Conservation (phyloP, 2,329 filamentous ascomycete species). For the Epichloe scottii region DNA sequence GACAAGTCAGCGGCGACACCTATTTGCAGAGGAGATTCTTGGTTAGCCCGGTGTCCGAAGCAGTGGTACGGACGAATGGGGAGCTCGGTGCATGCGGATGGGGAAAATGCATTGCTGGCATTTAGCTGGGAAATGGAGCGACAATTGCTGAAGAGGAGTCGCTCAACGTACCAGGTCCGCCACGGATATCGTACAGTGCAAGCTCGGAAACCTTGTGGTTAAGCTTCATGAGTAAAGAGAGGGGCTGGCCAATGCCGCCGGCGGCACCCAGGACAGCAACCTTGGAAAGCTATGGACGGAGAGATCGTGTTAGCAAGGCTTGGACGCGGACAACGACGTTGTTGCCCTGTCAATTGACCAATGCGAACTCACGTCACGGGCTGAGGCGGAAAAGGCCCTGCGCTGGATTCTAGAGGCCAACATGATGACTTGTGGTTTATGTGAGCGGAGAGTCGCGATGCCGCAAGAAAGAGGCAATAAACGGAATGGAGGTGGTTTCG, state of each 20-base stretch:
- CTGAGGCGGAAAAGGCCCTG: constrained; percentile 71
- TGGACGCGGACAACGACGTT: neutral
- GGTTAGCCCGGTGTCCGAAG: neutral
- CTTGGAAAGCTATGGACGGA: constrained; percentile 66
- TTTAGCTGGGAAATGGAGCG: neutral
- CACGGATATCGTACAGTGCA: constrained; percentile 94
- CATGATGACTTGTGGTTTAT: constrained; percentile 38
- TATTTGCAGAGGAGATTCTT: constrained; percentile 21
- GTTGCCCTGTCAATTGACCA: neutral
- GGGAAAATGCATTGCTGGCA: constrained; percentile 5
- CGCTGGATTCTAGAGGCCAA: constrained; percentile 62
- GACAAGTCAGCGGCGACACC: constrained; percentile 97
- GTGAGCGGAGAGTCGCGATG: constrained; percentile 7
- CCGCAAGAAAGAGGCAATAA: constrained; percentile 9
- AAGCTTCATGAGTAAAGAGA: constrained; percentile 96
- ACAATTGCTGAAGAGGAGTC: neutral
- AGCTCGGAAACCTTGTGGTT: constrained; percentile 91
- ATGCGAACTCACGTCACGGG: constrained; percentile 51
- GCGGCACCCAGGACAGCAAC: constrained; percentile 93
- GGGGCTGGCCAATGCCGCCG: constrained; percentile 95
- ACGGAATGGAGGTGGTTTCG: constrained; percentile 6
- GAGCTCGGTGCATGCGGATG: neutral
- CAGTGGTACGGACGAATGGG: neutral
- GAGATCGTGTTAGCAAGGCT: constrained; percentile 3
- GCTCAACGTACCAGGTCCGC: constrained; percentile 64